Evolutionary conservation across 2,329 filamentous ascomycete genomes (phyloP), one percentile per base, ranked within the genome.

Genomic region (Juglanconis oblonga): DNA sequence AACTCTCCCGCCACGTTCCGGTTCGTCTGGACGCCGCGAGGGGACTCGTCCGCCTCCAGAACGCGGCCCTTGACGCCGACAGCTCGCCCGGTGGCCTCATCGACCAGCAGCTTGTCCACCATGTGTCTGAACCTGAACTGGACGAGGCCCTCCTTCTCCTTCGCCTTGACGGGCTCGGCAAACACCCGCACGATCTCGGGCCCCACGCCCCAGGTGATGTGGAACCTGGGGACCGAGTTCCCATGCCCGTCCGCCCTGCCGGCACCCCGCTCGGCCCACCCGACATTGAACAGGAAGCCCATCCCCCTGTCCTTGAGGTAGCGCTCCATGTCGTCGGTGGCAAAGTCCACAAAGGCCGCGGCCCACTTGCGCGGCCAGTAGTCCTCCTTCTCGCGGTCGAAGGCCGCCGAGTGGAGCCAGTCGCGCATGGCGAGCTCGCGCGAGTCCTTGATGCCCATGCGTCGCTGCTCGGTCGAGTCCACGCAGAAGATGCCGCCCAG

Each of bases 311-410:
- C 76, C 65, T 81, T 82, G 63, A 87, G 76, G 61, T 87, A 87
- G 31, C 65, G 62, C 72, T 87, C 84, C 77, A 87, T 79, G 64
- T 80, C 81, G 66, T 83, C 81, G 2, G 80, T 71, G 1, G 85
- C 84, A 68, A 87, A 87, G 70, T 86, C 73, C 56, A 87, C 84
- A 70, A 86, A 87, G 0, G 84, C 84, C 68, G 84, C 79, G n/a
- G 85, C 84, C 85, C 85, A 87, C 53, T 76, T 73, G 8, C 79
- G 77, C 45, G 84, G 84, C 84, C 84, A 87, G 67, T 73, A 69
- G 69, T 87, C 84, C 57, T 84, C 79, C 40, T 67, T 68, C 14
- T 80, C 77, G 48, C 84, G 82, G 67, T 87, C 84, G 68, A 87
- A 87, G 57, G 74, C 72, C 1, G 85, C 84, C 1, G 80, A 81